Conservation (phyloP, 1,284 basidiomycete genomes). For the Cryptococcus sp. region DNA sequence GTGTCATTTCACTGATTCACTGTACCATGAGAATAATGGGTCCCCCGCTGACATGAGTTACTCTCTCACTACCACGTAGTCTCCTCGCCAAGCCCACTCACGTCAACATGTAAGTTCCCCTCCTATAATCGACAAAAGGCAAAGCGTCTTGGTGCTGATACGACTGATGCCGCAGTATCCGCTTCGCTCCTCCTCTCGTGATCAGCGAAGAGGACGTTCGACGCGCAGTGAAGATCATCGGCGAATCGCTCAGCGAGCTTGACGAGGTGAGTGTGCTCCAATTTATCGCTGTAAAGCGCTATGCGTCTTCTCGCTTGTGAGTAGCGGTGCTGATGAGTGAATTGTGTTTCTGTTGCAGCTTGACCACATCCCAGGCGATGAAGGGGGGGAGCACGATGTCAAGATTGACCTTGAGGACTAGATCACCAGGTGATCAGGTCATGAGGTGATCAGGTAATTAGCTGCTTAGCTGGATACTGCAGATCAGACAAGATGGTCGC, state of each 20-base stretch:
- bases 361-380: constrained; percentile 71
- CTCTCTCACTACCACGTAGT: constrained; percentile 13
- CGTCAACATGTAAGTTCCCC: constrained; percentile 72
- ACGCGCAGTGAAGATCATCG: constrained; percentile 75
- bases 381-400: constrained; percentile 43
- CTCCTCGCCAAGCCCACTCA: constrained; percentile 88
- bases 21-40: not conserved
- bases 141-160: constrained; percentile 1
- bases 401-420: constrained; percentile 41
- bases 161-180: constrained; percentile 65
- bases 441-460: no score
- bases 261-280: constrained; percentile 63
- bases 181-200: constrained; percentile 92
- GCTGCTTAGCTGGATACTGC: no score
- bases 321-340: not conserved
- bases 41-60: no score
- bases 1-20: not conserved
- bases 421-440: not conserved
- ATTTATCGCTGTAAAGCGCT: no score
- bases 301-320: not conserved
- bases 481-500: no score
- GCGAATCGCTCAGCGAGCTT: constrained; percentile 73
- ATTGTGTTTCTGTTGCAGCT: constrained; percentile 53
- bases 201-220: constrained; percentile 82
- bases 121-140: not conserved